Percentiles rank a stretch among this genome's conserved stretches.
Evolutionary conservation across 805 yeast species (phyloP).

Genomic region (Saccharomycodes ludwigii): DNA sequence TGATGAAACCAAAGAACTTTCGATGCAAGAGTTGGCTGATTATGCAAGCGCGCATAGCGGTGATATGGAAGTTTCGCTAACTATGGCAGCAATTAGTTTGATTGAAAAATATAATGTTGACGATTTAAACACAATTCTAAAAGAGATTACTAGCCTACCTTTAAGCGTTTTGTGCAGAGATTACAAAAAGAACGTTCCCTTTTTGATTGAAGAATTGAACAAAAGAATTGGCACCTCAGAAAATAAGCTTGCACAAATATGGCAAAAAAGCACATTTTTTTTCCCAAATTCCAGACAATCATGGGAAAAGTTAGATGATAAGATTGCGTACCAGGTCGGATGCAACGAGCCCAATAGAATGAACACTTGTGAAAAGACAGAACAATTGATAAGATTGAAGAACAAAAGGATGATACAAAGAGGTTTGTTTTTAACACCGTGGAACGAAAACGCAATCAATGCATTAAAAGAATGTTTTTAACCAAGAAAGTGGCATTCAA

Average conservation of each 20-base stretch:
- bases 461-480: conserved; percentile 22
- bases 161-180: conserved; percentile 39
- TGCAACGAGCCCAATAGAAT: conserved; percentile 35
- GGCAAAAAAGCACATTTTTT: conserved; percentile 63
- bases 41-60: conserved; percentile 54
- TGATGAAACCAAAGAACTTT: conserved; percentile 70
- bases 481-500: conserved; percentile 1
- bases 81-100: conserved; percentile 63
- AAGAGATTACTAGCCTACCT: conserved; percentile 46
- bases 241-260: conserved; percentile 16
- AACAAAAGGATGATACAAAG: conserved; percentile 48
- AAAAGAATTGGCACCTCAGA: conserved; percentile 23
- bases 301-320: conserved; percentile 55
- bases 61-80: conserved; percentile 51
- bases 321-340: conserved; percentile 49
- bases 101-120: conserved; percentile 48
- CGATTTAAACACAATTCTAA: conserved; percentile 47
- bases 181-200: conserved; percentile 42
- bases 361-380: conserved; percentile 28
- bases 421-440: conserved; percentile 53
- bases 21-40: conserved; percentile 67
- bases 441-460: conserved; percentile 23
- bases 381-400: conserved; percentile 35
- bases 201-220: conserved; percentile 40
- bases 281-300: conserved; percentile 59